Percentiles rank a stretch among this genome's conserved stretches.
These are phyloP conservation scores for Tetraselmis striata DNA, from an alignment of 139 green algal genomes.

Conservation along the genomic window DNA sequence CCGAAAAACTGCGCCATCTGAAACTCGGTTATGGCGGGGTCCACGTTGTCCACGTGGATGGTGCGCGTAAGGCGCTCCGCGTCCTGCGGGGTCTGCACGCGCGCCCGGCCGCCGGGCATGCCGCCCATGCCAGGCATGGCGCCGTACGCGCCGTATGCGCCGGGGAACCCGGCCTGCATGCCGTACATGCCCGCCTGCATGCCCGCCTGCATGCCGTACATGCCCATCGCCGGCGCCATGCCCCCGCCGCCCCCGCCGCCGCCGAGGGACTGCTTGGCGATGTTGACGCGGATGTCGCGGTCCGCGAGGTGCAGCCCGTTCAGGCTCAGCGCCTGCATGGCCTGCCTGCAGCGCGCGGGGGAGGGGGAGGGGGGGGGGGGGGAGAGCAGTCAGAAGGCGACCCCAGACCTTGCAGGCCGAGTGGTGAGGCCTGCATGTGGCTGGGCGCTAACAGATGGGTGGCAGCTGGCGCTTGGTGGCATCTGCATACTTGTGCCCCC, in stretches of 20 bases:
- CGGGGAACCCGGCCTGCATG: not conserved
- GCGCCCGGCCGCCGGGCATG: not conserved
- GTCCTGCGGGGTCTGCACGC: not conserved
- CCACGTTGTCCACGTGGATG: conserved; percentile 6
- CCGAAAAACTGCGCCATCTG: conserved; percentile 14
- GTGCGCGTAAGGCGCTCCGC: conserved; percentile 4
- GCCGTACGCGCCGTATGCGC: not conserved
- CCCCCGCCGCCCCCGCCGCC: not conserved
- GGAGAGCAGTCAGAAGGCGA: no score
- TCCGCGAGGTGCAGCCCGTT: not conserved
- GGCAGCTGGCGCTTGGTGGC: no score
- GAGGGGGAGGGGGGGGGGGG: no score
- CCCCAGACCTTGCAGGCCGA: no score
- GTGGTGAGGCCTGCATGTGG: no score
- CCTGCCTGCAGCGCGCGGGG: not conserved
- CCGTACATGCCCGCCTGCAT: not conserved
- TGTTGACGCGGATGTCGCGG: not conserved
- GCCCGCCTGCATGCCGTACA: not conserved
- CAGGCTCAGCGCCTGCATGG: not conserved
- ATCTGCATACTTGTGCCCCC: no score
- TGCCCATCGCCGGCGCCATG: not conserved
- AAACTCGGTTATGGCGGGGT: not conserved
- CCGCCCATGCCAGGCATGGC: not conserved
- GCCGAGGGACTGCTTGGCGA: not conserved
- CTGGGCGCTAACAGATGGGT: no score